A percentile compares a stretch with the other conserved stretches of the same genome.
These are phyloP conservation scores for Aspergillus pseudotamarii DNA, from an alignment of 2,329 filamentous ascomycete genomes.

Conservation along the genomic window DNA sequence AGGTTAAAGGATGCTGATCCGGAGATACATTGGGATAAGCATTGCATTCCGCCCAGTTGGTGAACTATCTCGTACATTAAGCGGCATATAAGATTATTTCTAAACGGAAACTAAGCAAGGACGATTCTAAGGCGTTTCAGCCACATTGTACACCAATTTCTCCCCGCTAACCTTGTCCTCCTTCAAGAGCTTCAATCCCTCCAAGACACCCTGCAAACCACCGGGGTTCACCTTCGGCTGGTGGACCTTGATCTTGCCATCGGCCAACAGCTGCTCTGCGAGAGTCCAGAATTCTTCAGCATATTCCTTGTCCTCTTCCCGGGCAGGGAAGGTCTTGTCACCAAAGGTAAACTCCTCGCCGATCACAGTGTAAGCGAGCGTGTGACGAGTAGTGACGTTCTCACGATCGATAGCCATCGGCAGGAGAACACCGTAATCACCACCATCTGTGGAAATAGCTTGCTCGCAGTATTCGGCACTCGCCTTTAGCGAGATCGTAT, in stretches of 20 bases:
- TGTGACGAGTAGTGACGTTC: slow-evolving; percentile 33
- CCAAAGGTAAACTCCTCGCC: slow-evolving; percentile 35
- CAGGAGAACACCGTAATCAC: slow-evolving; percentile 32
- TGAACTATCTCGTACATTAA: background rate
- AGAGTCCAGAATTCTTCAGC: slow-evolving; percentile 44
- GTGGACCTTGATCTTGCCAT: slow-evolving; percentile 49
- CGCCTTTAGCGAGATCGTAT: slow-evolving; percentile 34
- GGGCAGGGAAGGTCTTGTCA: slow-evolving; percentile 30
- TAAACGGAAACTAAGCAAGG: background rate
- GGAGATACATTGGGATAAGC: slow-evolving; percentile 5
- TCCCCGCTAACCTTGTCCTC: slow-evolving; percentile 49
- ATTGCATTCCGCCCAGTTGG: slow-evolving; percentile 1
- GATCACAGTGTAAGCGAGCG: slow-evolving; percentile 36
- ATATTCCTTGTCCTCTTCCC: slow-evolving; percentile 46
- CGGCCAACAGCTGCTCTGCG: slow-evolving; percentile 44
- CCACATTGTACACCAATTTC: slow-evolving; percentile 52
- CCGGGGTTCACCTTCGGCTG: slow-evolving; percentile 41
- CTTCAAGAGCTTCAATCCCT: slow-evolving; percentile 48
- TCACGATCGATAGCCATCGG: slow-evolving; percentile 25
- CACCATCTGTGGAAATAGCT: slow-evolving; percentile 34
- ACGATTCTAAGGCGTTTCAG: slow-evolving; percentile 12
- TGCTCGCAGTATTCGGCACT: slow-evolving; percentile 34
- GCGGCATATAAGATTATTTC: background rate
- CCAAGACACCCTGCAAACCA: slow-evolving; percentile 50
- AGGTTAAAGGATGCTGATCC: slow-evolving; percentile 9